These are phyloP conservation scores for Cystobasidium pallidum DNA, from an alignment of 1,284 basidiomycete species.

Conservation along the genomic window DNA sequence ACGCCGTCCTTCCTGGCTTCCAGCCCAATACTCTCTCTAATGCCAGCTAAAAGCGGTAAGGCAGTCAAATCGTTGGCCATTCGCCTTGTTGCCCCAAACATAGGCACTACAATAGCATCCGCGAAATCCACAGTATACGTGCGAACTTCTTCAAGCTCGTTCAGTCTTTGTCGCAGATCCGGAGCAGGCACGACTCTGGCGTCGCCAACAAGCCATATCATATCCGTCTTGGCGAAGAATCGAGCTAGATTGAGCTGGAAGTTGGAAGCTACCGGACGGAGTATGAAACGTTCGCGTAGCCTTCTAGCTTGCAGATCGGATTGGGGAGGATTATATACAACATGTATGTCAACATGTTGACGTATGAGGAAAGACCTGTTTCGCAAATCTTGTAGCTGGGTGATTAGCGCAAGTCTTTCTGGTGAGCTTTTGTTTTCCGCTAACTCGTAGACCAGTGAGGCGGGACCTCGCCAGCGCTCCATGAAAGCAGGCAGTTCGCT, in stretches of 20 bases:
- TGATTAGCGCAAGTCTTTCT: constrained; percentile 42
- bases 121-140: constrained; percentile 50
- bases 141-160: constrained; percentile 40
- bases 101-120: constrained; percentile 53
- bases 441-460: constrained; percentile 53
- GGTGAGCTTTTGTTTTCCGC: constrained; percentile 10
- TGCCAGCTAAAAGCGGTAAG: constrained; percentile 42
- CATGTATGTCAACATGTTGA: constrained; percentile 52
- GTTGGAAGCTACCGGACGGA: constrained; percentile 51
- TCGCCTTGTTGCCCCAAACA: constrained; percentile 50
- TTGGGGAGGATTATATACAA: constrained; percentile 47
- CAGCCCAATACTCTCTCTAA: constrained; percentile 23
- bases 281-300: constrained; percentile 51
- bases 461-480: constrained; percentile 53
- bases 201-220: constrained; percentile 53
- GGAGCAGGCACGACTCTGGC: constrained; percentile 50
- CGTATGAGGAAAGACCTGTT: constrained; percentile 47
- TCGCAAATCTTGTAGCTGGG: constrained; percentile 47
- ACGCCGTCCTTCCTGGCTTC: constrained; percentile 43
- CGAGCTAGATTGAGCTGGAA: constrained; percentile 54
- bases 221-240: constrained; percentile 54
- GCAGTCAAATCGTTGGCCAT: constrained; percentile 44
- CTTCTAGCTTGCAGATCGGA: constrained; percentile 47
- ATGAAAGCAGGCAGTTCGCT: constrained; percentile 50
- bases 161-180: constrained; percentile 47